A percentile compares a stretch with the other conserved stretches of the same genome.
Conservation (phyloP, 2,329 filamentous ascomycete species). For the Diaporthe sp. region DNA sequence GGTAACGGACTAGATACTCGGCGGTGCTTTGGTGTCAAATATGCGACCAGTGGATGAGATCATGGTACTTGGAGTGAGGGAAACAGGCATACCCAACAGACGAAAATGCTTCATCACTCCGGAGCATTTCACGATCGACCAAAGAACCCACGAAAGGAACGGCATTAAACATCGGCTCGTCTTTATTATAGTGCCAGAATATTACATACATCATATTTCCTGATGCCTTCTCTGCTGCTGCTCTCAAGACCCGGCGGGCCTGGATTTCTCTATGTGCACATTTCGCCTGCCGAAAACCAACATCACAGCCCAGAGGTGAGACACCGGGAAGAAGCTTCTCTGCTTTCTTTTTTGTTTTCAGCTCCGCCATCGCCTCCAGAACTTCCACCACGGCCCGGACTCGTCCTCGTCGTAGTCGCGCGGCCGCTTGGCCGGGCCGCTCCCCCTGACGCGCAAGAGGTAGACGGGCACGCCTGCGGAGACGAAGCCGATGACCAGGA, state of each 20-base stretch:
- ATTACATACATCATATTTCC: constrained; percentile 20
- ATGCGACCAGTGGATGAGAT: not conserved
- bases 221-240: not conserved
- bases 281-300: not conserved
- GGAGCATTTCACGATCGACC: not conserved
- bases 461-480: constrained; percentile 86
- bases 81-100: too few relatives aligned
- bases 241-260: not conserved
- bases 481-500: constrained; percentile 88
- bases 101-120: not conserved
- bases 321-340: not conserved
- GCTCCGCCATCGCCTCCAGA: constrained; percentile 61
- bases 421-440: constrained; percentile 60
- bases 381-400: constrained; percentile 64
- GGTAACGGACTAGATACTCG: not conserved
- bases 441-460: constrained; percentile 82
- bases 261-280: not conserved
- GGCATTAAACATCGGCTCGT: not conserved
- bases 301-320: not conserved
- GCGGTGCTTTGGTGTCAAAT: not conserved
- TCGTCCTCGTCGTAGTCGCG: constrained; percentile 44
- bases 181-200: constrained; percentile 26
- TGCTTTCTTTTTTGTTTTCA: not conserved
- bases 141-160: not conserved
- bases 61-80: too few relatives aligned